phyloP scores from a whole-genome alignment of 2,329 filamentous ascomycete genomes.

The Lasiodiplodia hormozganensis region DNA sequence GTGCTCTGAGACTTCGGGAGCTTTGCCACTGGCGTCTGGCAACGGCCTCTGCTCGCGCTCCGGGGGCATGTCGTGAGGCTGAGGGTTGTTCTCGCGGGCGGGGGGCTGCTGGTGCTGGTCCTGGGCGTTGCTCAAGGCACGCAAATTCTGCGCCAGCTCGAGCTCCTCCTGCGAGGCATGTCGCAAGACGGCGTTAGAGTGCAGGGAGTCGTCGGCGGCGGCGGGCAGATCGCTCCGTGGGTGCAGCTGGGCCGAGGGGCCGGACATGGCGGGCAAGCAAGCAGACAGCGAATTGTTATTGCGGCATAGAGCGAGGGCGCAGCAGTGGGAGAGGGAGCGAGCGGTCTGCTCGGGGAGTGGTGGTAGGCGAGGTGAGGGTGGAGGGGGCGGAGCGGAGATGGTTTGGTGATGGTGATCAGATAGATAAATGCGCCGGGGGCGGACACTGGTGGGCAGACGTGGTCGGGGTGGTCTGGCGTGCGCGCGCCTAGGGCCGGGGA shows the following conservation, averaged over 20 bases:
- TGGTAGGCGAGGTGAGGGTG: neutral
- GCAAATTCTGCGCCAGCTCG: slow-evolving; percentile 57
- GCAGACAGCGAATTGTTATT: slow-evolving; percentile 3
- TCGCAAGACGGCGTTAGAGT: slow-evolving; percentile 39
- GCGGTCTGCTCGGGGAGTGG: neutral
- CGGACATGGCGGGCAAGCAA: slow-evolving; percentile 10
- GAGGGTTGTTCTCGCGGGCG: slow-evolving; percentile 33
- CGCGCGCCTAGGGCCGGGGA: slow-evolving; percentile 14
- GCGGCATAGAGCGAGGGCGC: slow-evolving; percentile 5
- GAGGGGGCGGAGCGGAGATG: slow-evolving; percentile 28
- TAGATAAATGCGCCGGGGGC: slow-evolving; percentile 20
- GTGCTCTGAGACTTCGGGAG: slow-evolving; percentile 43
- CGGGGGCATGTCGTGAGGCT: slow-evolving; percentile 10
- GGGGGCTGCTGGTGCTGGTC: slow-evolving; percentile 33
- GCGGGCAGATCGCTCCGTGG: slow-evolving; percentile 1
- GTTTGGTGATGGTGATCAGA: slow-evolving; percentile 30
- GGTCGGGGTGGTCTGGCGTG: neutral
- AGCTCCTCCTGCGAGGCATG: slow-evolving; percentile 58
- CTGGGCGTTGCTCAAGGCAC: slow-evolving; percentile 53
- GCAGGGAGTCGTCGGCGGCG: slow-evolving; percentile 15
- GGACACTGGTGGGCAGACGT: slow-evolving; percentile 11
- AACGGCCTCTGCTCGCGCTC: slow-evolving; percentile 1
- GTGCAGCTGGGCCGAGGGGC: slow-evolving; percentile 8
- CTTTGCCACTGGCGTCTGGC: slow-evolving; percentile 32
- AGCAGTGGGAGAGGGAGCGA: neutral